Conservation (phyloP, 2,329 filamentous ascomycete species). For the Talaromyces sp. region DNA sequence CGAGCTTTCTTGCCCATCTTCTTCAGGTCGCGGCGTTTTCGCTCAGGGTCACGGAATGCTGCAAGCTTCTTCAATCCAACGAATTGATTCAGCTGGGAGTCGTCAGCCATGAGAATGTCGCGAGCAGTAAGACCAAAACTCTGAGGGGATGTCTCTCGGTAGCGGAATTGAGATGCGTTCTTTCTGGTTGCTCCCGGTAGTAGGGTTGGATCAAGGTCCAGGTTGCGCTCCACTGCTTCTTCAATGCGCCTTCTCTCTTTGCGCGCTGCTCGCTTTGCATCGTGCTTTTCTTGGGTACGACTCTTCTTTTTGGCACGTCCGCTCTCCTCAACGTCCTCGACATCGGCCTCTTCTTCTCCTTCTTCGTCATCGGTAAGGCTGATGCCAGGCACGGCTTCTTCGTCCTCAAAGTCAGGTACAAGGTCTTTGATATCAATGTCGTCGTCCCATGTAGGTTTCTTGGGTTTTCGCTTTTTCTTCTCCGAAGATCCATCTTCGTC, state of each 20-base stretch:
- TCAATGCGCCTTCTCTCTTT: conserved; percentile 81
- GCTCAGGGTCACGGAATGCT: conserved; percentile 78
- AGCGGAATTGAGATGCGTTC: conserved; percentile 66
- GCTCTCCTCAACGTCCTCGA: conserved; percentile 35
- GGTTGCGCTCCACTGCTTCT: conserved; percentile 74
- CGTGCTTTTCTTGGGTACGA: conserved; percentile 49
- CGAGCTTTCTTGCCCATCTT: conserved; percentile 87
- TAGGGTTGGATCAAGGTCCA: conserved; percentile 68
- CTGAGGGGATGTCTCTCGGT: conserved; percentile 88
- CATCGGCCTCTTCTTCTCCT: conserved; percentile 42
- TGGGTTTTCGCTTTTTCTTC: conserved; percentile 62
- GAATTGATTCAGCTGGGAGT: conserved; percentile 81
- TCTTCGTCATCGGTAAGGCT: conserved; percentile 54
- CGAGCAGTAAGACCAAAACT: conserved; percentile 83
- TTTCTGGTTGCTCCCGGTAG: conserved; percentile 54
- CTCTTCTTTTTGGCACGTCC: conserved; percentile 49
- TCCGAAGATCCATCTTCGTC: conserved; percentile 26
- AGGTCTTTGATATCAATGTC: conserved; percentile 97
- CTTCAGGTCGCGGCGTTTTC: conserved; percentile 87
- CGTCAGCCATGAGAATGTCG: conserved; percentile 88
- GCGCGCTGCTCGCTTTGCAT: conserved; percentile 68
- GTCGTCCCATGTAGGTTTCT: conserved; percentile 91
- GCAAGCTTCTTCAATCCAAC: conserved; percentile 94
- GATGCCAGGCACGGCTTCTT: conserved; percentile 54
- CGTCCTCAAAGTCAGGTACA: conserved; percentile 78